Percentiles rank a stretch among this genome's conserved stretches.
Evolutionary conservation across 768 basidiomycete genomes (phyloP).

Genomic region (Collybia mongolica): DNA sequence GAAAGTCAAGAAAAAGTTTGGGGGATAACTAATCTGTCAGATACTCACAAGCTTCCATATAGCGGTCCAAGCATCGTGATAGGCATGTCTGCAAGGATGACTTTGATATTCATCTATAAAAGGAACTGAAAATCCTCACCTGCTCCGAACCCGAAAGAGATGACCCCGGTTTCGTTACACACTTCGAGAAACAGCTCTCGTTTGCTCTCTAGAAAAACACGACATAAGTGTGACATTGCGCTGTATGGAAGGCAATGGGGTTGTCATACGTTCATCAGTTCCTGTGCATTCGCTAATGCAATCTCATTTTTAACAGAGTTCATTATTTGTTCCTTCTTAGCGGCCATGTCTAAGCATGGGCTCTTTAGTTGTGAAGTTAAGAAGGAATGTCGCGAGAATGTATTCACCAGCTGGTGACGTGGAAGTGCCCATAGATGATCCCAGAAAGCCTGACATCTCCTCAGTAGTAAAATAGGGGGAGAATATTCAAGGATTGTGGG

Average conservation of each 20-base stretch:
- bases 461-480: background rate
- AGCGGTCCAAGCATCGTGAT: constrained; percentile 73
- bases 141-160: constrained; percentile 72
- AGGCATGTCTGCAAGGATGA: constrained; percentile 59
- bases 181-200: constrained; percentile 77
- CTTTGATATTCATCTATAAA: background rate
- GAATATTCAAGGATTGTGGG: constrained; percentile 1
- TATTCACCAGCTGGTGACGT: constrained; percentile 29
- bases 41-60: constrained; percentile 80
- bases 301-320: constrained; percentile 67
- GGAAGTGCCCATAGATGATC: constrained; percentile 28
- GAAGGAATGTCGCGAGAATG: background rate
- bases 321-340: constrained; percentile 58
- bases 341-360: constrained; percentile 34
- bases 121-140: constrained; percentile 35
- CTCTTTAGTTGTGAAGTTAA: too few species aligned
- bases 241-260: background rate
- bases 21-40: background rate
- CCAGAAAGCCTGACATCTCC: constrained; percentile 58
- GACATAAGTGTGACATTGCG: background rate
- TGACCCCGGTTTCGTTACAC: constrained; percentile 71
- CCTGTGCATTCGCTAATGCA: constrained; percentile 73
- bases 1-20: background rate
- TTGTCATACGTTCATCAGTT: constrained; percentile 70
- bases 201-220: constrained; percentile 61